Percentiles rank a stretch among this genome's conserved stretches.
These are phyloP conservation scores for Hapsidospora chrysogenum DNA, from an alignment of 495 filamentous ascomycete genomes.

Conservation along the genomic window DNA sequence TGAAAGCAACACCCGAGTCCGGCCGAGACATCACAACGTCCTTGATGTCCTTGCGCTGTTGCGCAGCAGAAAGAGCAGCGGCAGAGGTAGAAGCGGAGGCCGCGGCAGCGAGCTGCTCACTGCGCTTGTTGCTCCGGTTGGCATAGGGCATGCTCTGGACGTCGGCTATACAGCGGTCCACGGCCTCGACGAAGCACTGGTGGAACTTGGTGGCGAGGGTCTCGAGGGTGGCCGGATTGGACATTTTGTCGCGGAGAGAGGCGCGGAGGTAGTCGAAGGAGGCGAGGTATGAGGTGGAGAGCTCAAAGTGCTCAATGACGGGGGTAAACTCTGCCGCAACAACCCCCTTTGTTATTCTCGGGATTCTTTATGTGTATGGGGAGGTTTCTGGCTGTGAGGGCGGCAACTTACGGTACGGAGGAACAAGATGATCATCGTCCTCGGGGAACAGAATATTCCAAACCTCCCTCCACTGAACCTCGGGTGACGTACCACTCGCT, in stretches of 20 bases:
- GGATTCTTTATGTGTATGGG: not conserved
- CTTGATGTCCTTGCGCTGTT: not conserved
- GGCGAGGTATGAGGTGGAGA: constrained; percentile 1
- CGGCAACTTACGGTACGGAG: not conserved
- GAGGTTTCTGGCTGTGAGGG: no score
- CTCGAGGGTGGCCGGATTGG: not conserved
- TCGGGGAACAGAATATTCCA: constrained; percentile 4
- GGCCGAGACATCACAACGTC: not conserved
- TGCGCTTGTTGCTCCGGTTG: constrained; percentile 5
- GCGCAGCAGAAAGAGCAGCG: no score
- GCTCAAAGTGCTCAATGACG: constrained; percentile 5
- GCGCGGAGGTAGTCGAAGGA: not conserved
- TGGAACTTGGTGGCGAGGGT: constrained; percentile 2
- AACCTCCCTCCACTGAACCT: constrained; percentile 4
- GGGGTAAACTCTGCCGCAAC: constrained; percentile 1
- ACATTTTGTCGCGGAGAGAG: not conserved
- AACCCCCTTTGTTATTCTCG: not conserved
- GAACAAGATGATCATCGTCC: not conserved
- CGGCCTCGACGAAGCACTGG: constrained; percentile 2
- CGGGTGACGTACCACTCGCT: constrained; percentile 2
- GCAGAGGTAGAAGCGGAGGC: not conserved
- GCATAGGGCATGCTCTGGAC: constrained; percentile 3
- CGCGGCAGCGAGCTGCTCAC: not conserved
- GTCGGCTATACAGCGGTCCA: constrained; percentile 3
- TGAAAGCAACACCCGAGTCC: constrained; percentile 3